Conservation (phyloP, 2,329 filamentous ascomycete species). For the Aspergillus sp. region DNA sequence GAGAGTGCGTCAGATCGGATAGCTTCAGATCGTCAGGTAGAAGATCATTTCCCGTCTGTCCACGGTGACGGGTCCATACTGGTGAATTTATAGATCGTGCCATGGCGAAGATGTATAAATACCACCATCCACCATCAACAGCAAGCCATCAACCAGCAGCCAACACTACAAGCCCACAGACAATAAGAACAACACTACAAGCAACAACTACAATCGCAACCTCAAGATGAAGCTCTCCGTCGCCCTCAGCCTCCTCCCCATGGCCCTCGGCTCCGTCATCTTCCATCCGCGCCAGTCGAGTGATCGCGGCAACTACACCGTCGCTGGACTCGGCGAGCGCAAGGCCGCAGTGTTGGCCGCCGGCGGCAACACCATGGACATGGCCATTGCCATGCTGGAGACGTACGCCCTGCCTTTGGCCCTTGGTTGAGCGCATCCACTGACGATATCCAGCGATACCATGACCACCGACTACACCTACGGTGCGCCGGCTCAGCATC, state of each 20-base stretch:
- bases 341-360: constrained; percentile 20
- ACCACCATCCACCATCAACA: background rate
- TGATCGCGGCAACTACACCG: constrained; percentile 18
- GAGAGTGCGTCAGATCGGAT: background rate
- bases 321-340: constrained; percentile 17
- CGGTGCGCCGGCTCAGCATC: constrained; percentile 13
- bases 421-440: background rate
- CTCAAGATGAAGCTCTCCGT: constrained; percentile 2
- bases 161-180: too few relatives aligned
- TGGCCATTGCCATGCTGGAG: constrained; percentile 26
- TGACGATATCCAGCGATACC: constrained; percentile 6
- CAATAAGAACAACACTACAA: too few relatives aligned
- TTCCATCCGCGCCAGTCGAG: constrained; percentile 3
- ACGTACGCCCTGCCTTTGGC: constrained; percentile 12
- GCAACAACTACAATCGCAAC: background rate
- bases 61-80: background rate
- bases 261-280: constrained; percentile 5
- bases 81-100: background rate
- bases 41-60: constrained; percentile 5
- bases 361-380: constrained; percentile 21
- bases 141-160: too few relatives aligned
- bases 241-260: background rate
- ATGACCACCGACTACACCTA: constrained; percentile 24
- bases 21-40: background rate
- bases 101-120: background rate